phyloP scores from a whole-genome alignment of 352 stramenopile genomes.

The Phytophthora brassicae region DNA sequence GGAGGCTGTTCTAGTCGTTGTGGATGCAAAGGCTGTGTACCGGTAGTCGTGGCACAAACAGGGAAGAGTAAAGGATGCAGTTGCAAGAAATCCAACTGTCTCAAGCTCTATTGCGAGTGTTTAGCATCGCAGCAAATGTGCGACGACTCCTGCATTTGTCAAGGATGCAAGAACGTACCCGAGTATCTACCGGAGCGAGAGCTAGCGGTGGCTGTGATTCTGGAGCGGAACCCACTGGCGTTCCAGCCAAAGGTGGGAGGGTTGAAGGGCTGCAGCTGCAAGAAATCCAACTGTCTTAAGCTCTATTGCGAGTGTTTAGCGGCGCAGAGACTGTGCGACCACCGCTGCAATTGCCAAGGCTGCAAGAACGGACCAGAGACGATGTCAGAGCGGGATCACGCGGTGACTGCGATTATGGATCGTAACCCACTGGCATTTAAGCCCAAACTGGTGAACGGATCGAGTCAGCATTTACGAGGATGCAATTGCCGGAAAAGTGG shows the following conservation, averaged over 20 bases:
- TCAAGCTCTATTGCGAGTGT: slow-evolving; percentile 97
- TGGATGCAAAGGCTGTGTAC: slow-evolving; percentile 50
- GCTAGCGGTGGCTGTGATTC: slow-evolving; percentile 85
- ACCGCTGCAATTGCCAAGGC: slow-evolving; percentile 78
- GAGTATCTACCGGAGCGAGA: slow-evolving; percentile 69
- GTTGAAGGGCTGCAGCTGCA: slow-evolving; percentile 95
- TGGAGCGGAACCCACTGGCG: slow-evolving; percentile 94
- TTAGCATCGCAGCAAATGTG: slow-evolving; percentile 93
- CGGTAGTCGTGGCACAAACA: slow-evolving; percentile 27
- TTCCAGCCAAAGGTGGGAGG: slow-evolving; percentile 97
- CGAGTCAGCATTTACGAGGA: slow-evolving; percentile 88
- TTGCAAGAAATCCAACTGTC: slow-evolving; percentile 97
- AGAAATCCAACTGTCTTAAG: slow-evolving; percentile 98
- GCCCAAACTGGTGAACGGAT: slow-evolving; percentile 89
- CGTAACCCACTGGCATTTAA: slow-evolving; percentile 95
- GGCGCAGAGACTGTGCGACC: slow-evolving; percentile 65
- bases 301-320: slow-evolving; percentile 89
- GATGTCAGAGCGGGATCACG: slow-evolving; percentile 61
- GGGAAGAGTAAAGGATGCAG: slow-evolving; percentile 90
- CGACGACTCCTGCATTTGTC: slow-evolving; percentile 92
- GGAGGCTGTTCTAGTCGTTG: slow-evolving; percentile 40
- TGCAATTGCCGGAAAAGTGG: slow-evolving; percentile 96
- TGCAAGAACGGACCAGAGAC: slow-evolving; percentile 76
- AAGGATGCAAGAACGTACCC: slow-evolving; percentile 89
- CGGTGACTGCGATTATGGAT: slow-evolving; percentile 89